Conservation (phyloP, 192 early-diverging fungal genomes). For the Backusella liffmaniae region DNA sequence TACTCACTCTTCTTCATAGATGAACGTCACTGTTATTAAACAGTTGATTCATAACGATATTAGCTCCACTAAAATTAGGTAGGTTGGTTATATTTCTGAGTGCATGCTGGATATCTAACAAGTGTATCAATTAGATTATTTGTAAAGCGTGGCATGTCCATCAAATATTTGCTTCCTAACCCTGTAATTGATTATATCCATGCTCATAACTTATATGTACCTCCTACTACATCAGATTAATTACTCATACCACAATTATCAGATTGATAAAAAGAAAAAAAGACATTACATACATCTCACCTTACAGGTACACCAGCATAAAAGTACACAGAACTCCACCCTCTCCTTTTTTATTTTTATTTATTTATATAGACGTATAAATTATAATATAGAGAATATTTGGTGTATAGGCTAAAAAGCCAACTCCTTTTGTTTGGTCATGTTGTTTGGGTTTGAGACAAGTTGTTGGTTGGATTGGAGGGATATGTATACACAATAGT, state of each 20-base stretch:
- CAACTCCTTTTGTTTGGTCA: not conserved
- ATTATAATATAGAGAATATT: constrained; percentile 2
- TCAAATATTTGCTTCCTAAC: constrained; percentile 93
- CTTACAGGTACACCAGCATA: not conserved
- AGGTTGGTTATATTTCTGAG: not conserved
- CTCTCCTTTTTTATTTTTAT: not conserved
- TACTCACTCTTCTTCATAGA: constrained; percentile 42
- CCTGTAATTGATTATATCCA: constrained; percentile 92
- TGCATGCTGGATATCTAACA: not conserved
- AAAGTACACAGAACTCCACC: not conserved
- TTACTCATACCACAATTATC: not conserved
- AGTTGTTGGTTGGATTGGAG: not conserved
- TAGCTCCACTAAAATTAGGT: constrained; percentile 93
- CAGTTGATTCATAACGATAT: constrained; percentile 99
- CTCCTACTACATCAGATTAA: not conserved
- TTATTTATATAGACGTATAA: not conserved
- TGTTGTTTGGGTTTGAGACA: not conserved
- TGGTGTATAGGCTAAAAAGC: not conserved
- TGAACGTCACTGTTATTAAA: constrained; percentile 92
- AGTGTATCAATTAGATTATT: constrained; percentile 53
- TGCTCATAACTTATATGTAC: constrained; percentile 69
- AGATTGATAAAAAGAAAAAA: not conserved
- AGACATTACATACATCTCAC: not conserved
- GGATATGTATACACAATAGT: not conserved
- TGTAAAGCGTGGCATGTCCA: constrained; percentile 90